Percentiles rank a stretch among this genome's conserved stretches.
Evolutionary conservation across 2,329 filamentous ascomycete genomes (phyloP).

Genomic region (Didymella keratinophila): DNA sequence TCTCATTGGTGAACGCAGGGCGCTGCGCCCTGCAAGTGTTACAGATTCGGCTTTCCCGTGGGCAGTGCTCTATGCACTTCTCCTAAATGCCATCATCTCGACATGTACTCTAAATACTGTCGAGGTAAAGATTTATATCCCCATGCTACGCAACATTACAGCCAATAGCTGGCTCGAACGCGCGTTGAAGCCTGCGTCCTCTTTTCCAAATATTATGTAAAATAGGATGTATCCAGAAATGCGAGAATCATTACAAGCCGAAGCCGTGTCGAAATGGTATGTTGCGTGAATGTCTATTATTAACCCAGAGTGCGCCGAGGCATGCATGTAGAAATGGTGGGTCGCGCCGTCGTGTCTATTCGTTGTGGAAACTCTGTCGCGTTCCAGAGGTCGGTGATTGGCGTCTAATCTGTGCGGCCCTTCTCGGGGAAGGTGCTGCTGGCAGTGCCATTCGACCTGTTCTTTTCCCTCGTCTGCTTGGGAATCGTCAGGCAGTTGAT

Average conservation of each 20-base stretch:
- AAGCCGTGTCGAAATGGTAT: conserved; percentile 13
- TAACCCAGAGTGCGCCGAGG: conserved; percentile 15
- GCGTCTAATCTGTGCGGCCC: conserved; percentile 42
- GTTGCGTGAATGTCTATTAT: conserved; percentile 19
- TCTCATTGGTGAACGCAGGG: conserved; percentile 14
- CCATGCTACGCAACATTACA: conserved; percentile 11
- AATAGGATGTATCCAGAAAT: conserved; percentile 17
- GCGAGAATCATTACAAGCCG: conserved; percentile 11
- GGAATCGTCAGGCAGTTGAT: conserved; percentile 94
- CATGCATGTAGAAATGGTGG: conserved; percentile 14
- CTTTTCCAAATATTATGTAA: conserved; percentile 18
- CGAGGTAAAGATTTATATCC: background rate
- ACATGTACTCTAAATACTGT: background rate
- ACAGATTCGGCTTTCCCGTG: background rate
- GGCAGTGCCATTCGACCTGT: conserved; percentile 37
- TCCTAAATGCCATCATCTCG: background rate
- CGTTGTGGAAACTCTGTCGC: background rate
- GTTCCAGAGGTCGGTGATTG: background rate
- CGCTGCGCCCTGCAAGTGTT: conserved; percentile 11
- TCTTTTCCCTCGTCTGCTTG: conserved; percentile 38
- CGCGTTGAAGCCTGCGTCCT: background rate
- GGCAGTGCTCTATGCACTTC: conserved; percentile 14
- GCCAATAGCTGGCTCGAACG: background rate
- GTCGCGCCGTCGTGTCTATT: conserved; percentile 17
- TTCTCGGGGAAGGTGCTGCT: conserved; percentile 42